Base-by-base conservation (phyloP, 768 basidiomycete species). In the Auricularia cornea region DNA sequence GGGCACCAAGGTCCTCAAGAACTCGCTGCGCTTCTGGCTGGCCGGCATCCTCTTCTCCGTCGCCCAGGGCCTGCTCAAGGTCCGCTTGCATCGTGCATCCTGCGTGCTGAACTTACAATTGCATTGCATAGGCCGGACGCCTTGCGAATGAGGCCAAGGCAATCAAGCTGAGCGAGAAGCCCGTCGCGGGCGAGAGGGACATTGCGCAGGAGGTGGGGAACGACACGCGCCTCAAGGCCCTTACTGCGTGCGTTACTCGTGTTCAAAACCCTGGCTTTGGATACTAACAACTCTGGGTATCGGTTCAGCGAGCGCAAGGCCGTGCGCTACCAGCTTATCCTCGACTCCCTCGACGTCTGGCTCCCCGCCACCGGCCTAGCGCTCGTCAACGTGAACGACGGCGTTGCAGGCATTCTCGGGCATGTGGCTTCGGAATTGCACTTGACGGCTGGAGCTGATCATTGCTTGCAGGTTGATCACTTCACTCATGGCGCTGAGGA, bases 261-360 rank as follows among this genome's bases (percentile, higher is more conserved):
- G 31, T 32, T 32, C 32, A 33, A 51, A 57, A 10, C 16, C 6
- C 44, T 3, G 44, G 20, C 16, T 23, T n/a, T n/a, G 16, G 20
- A 59, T 35, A 66, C 60, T 70, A 64, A 60, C 62, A 54, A 60
- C 31, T 40, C 62, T 57, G 35, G n/a, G n/a, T n/a, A n/a, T n/a
- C n/a, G n/a, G n/a, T 63, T 44, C 69, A 89, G 87, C 48, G 81
- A 88, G 69, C 85, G 86, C 57, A 78, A 80, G 57, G 84, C 82
- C 4, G 81, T 86, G 32, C 84, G 87, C 31, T 83, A 84, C 66
- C 97, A 98, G 74, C 83, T 98, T 68, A 76, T 88, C 62, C 85
- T 91, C 64, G 97, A 99, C 73, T 70, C 84, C 23, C 78, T 94
- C 63, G 97, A 99, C 72, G 74, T 94, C 64, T 95, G 89, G 86